phyloP scores from a whole-genome alignment of 2,329 filamentous ascomycete species.

The Beauveria caledonica region DNA sequence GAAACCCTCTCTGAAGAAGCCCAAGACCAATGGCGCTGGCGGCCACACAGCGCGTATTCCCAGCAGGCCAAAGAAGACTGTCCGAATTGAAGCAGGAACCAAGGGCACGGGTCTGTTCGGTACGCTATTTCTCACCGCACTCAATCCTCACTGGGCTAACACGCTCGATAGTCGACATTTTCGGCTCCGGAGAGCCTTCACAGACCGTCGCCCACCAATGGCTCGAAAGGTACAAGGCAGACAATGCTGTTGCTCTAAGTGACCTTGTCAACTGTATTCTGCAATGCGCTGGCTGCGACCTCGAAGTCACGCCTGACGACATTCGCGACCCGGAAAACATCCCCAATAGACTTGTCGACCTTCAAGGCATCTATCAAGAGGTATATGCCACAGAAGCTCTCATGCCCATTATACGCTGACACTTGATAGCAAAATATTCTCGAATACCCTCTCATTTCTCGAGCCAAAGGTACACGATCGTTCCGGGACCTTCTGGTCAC shows the following conservation, averaged over 20 bases:
- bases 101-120: slow-evolving; percentile 49
- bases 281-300: slow-evolving; percentile 69
- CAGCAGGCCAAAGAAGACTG: slow-evolving; percentile 48
- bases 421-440: slow-evolving; percentile 58
- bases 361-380: slow-evolving; percentile 83
- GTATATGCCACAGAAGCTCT: slow-evolving; percentile 34
- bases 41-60: slow-evolving; percentile 36
- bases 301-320: slow-evolving; percentile 71
- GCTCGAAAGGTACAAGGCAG: slow-evolving; percentile 48
- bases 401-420: neutral
- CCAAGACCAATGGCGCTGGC: slow-evolving; percentile 48
- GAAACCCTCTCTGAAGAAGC: slow-evolving; percentile 55
- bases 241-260: slow-evolving; percentile 46
- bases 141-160: slow-evolving; percentile 15
- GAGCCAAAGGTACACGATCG: slow-evolving; percentile 63
- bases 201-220: slow-evolving; percentile 53
- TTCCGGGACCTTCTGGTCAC: slow-evolving; percentile 71
- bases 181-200: slow-evolving; percentile 48
- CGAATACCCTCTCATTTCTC: slow-evolving; percentile 87
- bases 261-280: slow-evolving; percentile 61
- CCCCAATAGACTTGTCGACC: slow-evolving; percentile 65
- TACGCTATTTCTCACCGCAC: slow-evolving; percentile 27
- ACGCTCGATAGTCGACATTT: slow-evolving; percentile 47
- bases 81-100: slow-evolving; percentile 41
- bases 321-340: slow-evolving; percentile 86